These are phyloP conservation scores for Globisporangium echinulatum DNA, from an alignment of 352 stramenopile genomes.

Conservation along the genomic window DNA sequence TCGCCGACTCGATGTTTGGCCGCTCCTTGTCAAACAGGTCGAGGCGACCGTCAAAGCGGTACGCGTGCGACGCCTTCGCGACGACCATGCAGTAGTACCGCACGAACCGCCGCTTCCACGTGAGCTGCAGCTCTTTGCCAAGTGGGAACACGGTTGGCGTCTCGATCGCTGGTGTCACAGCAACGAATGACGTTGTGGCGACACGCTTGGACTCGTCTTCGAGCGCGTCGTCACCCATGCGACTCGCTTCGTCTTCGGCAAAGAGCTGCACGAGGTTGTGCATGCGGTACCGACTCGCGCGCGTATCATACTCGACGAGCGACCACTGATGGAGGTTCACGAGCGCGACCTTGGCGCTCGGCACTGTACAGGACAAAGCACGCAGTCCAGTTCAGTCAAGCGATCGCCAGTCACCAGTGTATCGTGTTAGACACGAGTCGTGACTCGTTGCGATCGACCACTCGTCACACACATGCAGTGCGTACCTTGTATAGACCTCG, in stretches of 20 bases:
- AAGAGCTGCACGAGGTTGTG: constrained; percentile 83
- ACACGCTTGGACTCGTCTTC: constrained; percentile 15
- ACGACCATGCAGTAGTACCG: constrained; percentile 82
- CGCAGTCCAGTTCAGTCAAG: no score
- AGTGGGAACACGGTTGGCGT: constrained; percentile 29
- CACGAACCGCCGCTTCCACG: constrained; percentile 81
- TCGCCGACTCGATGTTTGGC: constrained; percentile 77
- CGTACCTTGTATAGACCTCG: constrained; percentile 32
- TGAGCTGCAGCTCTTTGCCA: constrained; percentile 57
- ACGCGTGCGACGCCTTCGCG: constrained; percentile 64
- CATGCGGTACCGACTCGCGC: constrained; percentile 68
- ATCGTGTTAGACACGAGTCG: not conserved
- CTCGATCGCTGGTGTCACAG: constrained; percentile 7
- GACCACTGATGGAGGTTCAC: constrained; percentile 73
- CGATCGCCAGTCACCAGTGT: not conserved
- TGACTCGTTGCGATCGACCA: not conserved
- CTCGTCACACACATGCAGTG: not conserved
- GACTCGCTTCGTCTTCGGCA: constrained; percentile 66
- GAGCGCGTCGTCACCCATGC: constrained; percentile 34
- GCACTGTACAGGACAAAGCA: constrained; percentile 17
- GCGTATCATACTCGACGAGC: constrained; percentile 68
- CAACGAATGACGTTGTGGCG: constrained; percentile 33
- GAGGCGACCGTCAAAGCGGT: constrained; percentile 66
- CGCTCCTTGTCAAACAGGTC: constrained; percentile 74
- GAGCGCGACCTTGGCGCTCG: constrained; percentile 44